Base-by-base conservation (phyloP, 148 eudicot genomes). In the Dianthus caryophyllus region DNA sequence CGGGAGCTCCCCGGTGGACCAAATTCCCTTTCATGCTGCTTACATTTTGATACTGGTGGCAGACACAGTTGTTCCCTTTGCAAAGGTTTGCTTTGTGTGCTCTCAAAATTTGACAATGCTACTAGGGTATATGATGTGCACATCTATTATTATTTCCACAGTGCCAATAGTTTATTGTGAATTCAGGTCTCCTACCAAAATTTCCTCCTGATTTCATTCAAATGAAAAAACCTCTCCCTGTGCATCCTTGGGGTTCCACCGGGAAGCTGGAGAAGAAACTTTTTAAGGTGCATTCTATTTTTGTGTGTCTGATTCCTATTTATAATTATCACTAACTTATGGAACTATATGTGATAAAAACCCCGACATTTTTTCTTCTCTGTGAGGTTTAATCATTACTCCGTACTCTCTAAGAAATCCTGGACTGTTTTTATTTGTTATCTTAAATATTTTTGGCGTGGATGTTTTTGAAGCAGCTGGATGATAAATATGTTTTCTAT, bases 11-110 rank as follows among this genome's bases (percentile, higher is more conserved):
- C 82, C 79, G 88, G 83, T 69, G 96, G 90, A 68, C 76, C 90
- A 11, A 84, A 78, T 79, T 87, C 93, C 44, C 60, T 78, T 31
- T 78, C 84, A 27, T 88, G 98, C 79, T 79, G 82, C 66, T 83
- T 82, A 61, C 97, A 94, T 81, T 83, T 90, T 47, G 70, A 85
- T 39, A 75, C 71, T 68, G 84, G 73, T 82, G 85, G 82, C 59
- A 71, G 73, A 61, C 84, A 77, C 75, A 77, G 88, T 17, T 94
- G 99, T 82, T 82, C 97, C 67, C 87, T 94, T 57, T 94, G 99
- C 83, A 94, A 90, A 94, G 97, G 99, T 94, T 67, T 69, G 80
- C 41, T 66, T 55, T 3, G 16, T 6, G 41, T 24, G 49, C 12
- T 43, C 27, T 61, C 21, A 0, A 14, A 27, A 21, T 25, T 30